Conservation (phyloP, 2,329 filamentous ascomycete genomes). For the Clonostachys solani region DNA sequence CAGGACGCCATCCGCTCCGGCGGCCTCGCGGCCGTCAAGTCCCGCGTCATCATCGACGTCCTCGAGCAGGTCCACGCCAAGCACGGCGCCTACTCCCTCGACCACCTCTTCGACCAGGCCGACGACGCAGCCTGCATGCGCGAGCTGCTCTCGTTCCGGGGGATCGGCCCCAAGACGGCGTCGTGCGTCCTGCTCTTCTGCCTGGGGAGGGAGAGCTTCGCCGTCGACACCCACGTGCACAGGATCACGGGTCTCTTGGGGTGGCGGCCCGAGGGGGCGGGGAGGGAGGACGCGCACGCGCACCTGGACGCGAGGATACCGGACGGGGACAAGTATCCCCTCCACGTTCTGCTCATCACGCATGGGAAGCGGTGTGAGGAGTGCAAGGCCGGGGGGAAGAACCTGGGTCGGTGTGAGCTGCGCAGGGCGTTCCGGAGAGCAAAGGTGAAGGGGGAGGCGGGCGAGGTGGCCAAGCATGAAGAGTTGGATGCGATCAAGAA, state of each 20-base stretch:
- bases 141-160: conserved; percentile 43
- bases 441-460: conserved; percentile 11
- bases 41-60: conserved; percentile 65
- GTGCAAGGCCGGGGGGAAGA: conserved; percentile 39
- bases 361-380: conserved; percentile 40
- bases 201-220: conserved; percentile 39
- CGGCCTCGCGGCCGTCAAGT: conserved; percentile 69
- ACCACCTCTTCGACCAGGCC: conserved; percentile 36
- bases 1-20: conserved; percentile 64
- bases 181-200: conserved; percentile 49
- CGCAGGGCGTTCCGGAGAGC: conserved; percentile 28
- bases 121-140: conserved; percentile 41
- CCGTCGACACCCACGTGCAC: conserved; percentile 50
- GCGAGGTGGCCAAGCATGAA: conserved; percentile 3
- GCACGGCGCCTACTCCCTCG: conserved; percentile 38
- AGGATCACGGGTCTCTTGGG: conserved; percentile 42
- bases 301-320: conserved; percentile 44
- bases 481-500: conserved; percentile 3
- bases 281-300: conserved; percentile 40
- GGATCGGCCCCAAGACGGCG: conserved; percentile 51
- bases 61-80: conserved; percentile 49
- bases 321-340: conserved; percentile 41
- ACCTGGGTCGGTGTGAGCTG: conserved; percentile 29
- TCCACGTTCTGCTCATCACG: conserved; percentile 43
- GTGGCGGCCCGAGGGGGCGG: conserved; percentile 36